A percentile compares a stretch with the other conserved stretches of the same genome.
These are phyloP conservation scores for Globisporangium camurandrum DNA, from an alignment of 352 stramenopile species.

Conservation along the genomic window DNA sequence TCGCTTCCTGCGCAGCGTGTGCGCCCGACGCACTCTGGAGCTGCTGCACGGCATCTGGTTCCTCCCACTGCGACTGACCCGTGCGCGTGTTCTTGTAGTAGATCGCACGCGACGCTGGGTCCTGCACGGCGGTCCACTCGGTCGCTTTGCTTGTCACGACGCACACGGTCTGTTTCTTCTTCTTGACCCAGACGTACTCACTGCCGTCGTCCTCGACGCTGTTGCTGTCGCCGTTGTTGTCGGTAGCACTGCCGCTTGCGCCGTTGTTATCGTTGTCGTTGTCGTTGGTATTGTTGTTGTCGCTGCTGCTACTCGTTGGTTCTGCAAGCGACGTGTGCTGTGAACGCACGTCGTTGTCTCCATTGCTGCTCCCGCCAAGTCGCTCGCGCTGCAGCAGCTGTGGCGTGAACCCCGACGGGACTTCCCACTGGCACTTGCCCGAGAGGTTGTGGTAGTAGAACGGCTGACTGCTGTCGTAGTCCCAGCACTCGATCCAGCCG, in stretches of 20 bases:
- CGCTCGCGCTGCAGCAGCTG: constrained; percentile 12
- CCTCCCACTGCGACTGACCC: constrained; percentile 61
- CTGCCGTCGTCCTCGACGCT: constrained; percentile 27
- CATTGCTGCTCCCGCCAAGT: not conserved
- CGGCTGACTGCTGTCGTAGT: constrained; percentile 38
- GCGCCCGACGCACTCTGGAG: constrained; percentile 38
- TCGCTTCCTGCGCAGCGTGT: constrained; percentile 43
- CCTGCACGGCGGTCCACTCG: constrained; percentile 58
- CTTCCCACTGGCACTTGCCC: constrained; percentile 60
- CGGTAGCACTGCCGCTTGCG: not conserved
- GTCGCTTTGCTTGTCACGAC: constrained; percentile 50
- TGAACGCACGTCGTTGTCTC: not conserved
- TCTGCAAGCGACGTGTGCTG: constrained; percentile 2
- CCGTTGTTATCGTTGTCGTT: too few relatives aligned
- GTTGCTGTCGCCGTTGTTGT: constrained; percentile 18
- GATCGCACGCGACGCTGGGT: constrained; percentile 42
- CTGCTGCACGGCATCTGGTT: constrained; percentile 50
- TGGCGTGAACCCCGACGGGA: constrained; percentile 26
- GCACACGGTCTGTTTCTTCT: constrained; percentile 61
- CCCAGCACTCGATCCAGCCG: constrained; percentile 55
- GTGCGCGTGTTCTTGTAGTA: constrained; percentile 72
- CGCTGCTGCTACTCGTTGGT: not conserved
- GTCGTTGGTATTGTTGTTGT: not conserved
- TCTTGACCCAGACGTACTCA: constrained; percentile 72
- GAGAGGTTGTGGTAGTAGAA: constrained; percentile 77